phyloP scores from a whole-genome alignment of 495 filamentous ascomycete species.

The Podospora didyma region DNA sequence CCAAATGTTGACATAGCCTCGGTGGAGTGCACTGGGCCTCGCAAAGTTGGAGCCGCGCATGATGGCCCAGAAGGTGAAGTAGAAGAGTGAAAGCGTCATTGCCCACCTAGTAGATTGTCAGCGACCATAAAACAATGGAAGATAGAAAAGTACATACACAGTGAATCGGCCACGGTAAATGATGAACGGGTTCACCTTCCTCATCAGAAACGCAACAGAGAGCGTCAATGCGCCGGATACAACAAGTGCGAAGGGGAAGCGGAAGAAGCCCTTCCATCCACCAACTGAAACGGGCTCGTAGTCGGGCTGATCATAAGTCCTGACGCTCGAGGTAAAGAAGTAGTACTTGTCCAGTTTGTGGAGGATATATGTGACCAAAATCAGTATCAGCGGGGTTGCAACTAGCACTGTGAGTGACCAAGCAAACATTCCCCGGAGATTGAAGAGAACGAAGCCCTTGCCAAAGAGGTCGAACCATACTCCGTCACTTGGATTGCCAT shows the following conservation, averaged over 20 bases:
- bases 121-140: constrained; percentile 5
- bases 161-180: constrained; percentile 81
- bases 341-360: constrained; percentile 76
- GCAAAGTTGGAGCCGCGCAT: constrained; percentile 76
- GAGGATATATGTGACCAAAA: constrained; percentile 63
- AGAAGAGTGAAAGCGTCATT: constrained; percentile 81
- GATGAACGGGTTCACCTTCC: constrained; percentile 81
- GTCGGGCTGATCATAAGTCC: constrained; percentile 54
- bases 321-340: constrained; percentile 58
- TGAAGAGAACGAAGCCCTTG: constrained; percentile 71
- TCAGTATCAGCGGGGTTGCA: constrained; percentile 66
- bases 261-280: constrained; percentile 77
- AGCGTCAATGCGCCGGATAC: constrained; percentile 65
- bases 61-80: constrained; percentile 77
- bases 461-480: constrained; percentile 98
- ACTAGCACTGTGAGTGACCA: constrained; percentile 80
- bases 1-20: constrained; percentile 80
- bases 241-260: constrained; percentile 73
- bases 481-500: constrained; percentile 62
- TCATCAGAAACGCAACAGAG: constrained; percentile 70
- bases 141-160: constrained; percentile 45
- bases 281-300: constrained; percentile 61
- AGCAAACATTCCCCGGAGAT: constrained; percentile 77
- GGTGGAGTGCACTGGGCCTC: constrained; percentile 81
- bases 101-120: constrained; percentile 50